These are phyloP conservation scores for Coemansia asiatica DNA, from an alignment of 192 early-diverging fungal species.

Conservation along the genomic window DNA sequence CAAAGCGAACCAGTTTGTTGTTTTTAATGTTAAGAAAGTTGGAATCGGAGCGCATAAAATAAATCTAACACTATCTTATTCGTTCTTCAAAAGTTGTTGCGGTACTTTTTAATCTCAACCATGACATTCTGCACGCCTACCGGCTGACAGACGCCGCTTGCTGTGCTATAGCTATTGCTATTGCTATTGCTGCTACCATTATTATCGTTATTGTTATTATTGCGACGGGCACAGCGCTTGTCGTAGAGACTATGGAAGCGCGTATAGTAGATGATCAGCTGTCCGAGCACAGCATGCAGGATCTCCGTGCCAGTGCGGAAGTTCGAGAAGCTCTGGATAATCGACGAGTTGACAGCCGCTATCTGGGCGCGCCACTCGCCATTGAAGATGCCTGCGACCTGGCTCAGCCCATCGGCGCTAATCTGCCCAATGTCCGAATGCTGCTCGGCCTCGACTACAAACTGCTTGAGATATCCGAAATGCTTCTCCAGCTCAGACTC, in stretches of 20 bases:
- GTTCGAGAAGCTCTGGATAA: slow-evolving; percentile 92
- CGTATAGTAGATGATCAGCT: slow-evolving; percentile 91
- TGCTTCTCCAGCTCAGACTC: slow-evolving; percentile 81
- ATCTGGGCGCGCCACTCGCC: slow-evolving; percentile 77
- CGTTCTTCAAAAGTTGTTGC: slow-evolving; percentile 54
- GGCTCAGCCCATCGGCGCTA: slow-evolving; percentile 38
- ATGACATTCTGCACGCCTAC: slow-evolving; percentile 90
- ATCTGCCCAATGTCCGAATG: slow-evolving; percentile 61
- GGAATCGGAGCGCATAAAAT: too few relatives aligned
- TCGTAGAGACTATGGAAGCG: slow-evolving; percentile 82
- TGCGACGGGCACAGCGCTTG: slow-evolving; percentile 62
- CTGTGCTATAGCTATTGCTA: not conserved
- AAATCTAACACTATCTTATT: too few relatives aligned
- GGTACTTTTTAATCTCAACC: slow-evolving; percentile 95
- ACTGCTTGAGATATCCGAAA: slow-evolving; percentile 79
- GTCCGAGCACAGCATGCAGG: slow-evolving; percentile 83
- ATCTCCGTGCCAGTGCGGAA: slow-evolving; percentile 94
- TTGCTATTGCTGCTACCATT: slow-evolving; percentile 23
- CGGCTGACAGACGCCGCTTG: slow-evolving; percentile 56
- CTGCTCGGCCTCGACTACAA: slow-evolving; percentile 72
- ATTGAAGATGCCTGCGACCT: slow-evolving; percentile 74
- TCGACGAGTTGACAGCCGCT: slow-evolving; percentile 73
- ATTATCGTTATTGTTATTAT: too few relatives aligned
- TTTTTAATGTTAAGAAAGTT: too few relatives aligned
- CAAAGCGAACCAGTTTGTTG: too few relatives aligned